Evolutionary conservation across 2,329 filamentous ascomycete species (phyloP).

Genomic region (Colletotrichum destructivum): DNA sequence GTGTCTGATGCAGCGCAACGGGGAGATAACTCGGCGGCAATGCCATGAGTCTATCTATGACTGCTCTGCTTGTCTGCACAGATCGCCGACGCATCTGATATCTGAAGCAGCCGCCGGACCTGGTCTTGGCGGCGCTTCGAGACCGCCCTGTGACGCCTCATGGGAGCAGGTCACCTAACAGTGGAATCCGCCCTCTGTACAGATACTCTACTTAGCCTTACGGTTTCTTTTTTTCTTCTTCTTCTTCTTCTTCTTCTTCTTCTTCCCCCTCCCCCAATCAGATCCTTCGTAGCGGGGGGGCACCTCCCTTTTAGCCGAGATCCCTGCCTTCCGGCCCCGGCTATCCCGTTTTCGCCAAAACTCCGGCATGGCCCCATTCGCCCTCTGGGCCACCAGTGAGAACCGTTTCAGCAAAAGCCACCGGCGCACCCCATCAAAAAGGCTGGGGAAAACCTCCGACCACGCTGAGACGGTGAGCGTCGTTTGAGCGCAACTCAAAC

Average conservation of each 20-base stretch:
- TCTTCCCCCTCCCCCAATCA: too few relatives aligned
- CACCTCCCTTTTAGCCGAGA: not conserved
- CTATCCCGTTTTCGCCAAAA: constrained; percentile 3
- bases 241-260: too few relatives aligned
- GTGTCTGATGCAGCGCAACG: not conserved
- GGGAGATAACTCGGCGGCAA: not conserved
- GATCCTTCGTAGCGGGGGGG: not conserved
- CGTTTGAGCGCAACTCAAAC: constrained; percentile 43
- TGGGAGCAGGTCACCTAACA: not conserved
- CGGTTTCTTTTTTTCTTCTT: not conserved
- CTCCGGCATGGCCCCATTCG: not conserved
- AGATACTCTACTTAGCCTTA: not conserved
- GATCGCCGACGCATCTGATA: constrained; percentile 32
- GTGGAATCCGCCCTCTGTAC: not conserved
- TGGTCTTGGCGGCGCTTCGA: constrained; percentile 37
- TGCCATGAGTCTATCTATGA: too few relatives aligned
- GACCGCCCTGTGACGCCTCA: constrained; percentile 32
- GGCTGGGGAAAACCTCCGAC: constrained; percentile 36
- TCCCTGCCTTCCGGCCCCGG: constrained; percentile 12
- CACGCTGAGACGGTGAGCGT: constrained; percentile 39
- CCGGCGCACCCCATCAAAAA: not conserved
- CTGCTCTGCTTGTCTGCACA: not conserved
- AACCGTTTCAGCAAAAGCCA: not conserved
- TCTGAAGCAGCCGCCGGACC: constrained; percentile 29
- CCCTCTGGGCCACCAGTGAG: not conserved